These are phyloP conservation scores for Ciborinia camelliae DNA, from an alignment of 2,329 filamentous ascomycete genomes.

Conservation along the genomic window DNA sequence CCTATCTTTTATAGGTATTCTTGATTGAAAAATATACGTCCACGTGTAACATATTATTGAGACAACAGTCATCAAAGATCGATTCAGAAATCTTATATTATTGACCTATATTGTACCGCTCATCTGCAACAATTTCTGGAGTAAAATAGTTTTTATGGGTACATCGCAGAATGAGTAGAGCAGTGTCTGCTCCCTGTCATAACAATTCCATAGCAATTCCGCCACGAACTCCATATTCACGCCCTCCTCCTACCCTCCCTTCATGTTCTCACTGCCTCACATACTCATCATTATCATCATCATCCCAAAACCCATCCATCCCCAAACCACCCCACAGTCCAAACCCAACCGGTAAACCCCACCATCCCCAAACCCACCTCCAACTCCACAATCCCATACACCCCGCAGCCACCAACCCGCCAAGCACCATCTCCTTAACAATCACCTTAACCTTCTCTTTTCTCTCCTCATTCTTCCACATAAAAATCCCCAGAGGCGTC, in stretches of 20 bases:
- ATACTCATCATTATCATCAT: neutral
- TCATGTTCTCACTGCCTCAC: neutral
- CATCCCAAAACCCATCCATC: neutral
- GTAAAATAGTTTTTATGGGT: neutral
- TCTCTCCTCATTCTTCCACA: neutral
- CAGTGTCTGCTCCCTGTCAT: neutral
- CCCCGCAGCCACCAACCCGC: neutral
- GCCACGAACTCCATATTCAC: neutral
- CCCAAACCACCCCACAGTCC: neutral
- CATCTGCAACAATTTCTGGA: neutral
- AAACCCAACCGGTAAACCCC: slow-evolving; percentile 2
- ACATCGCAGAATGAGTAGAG: neutral
- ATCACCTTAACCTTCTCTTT: neutral
- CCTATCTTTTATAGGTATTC: no score
- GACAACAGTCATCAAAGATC: neutral
- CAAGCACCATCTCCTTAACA: neutral
- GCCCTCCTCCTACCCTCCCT: neutral
- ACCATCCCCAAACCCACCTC: slow-evolving; percentile 12
- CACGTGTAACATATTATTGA: neutral
- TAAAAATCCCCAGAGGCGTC: neutral
- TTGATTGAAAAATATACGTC: no score
- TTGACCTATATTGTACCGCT: neutral
- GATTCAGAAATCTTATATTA: neutral
- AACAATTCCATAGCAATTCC: neutral
- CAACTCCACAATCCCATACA: slow-evolving; percentile 4